These are phyloP conservation scores for Anaeramoeba flamelloides DNA, from an alignment of 78 protist species.

Conservation along the genomic window DNA sequence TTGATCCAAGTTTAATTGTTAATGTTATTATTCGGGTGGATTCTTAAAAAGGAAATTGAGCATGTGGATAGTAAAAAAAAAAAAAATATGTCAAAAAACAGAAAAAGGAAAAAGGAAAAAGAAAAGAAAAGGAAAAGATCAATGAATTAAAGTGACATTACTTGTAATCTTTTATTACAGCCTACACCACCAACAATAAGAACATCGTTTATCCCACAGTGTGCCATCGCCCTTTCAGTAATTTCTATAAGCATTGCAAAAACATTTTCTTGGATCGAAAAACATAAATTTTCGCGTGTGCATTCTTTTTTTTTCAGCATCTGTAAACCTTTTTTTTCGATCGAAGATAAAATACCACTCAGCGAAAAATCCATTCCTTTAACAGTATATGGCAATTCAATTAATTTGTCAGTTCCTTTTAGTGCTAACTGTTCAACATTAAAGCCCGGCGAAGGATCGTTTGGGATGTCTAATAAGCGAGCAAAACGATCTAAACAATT, in stretches of 20 bases:
- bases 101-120: no score
- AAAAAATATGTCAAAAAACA: no score
- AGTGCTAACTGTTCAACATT: conserved; percentile 91
- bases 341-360: conserved; percentile 59
- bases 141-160: no score
- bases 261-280: conserved; percentile 66
- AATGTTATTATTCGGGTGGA: no score
- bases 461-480: conserved; percentile 44
- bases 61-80: no score
- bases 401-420: conserved; percentile 1
- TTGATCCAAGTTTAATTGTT: no score
- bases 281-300: conserved; percentile 69
- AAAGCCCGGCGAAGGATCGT: conserved; percentile 96
- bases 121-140: no score
- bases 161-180: conserved; percentile 36
- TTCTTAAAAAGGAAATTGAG: no score
- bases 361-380: conserved; percentile 90
- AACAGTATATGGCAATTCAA: conserved; percentile 75
- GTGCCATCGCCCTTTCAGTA: conserved; percentile 95
- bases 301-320: conserved; percentile 11
- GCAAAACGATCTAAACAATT: conserved; percentile 80
- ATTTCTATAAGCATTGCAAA: conserved; percentile 95
- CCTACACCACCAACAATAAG: conserved; percentile 98
- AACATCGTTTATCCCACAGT: conserved; percentile 59
- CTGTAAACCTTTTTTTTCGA: conserved; percentile 24